Base-by-base conservation (phyloP, 2,329 filamentous ascomycete species). In the Ophiostoma australiae region DNA sequence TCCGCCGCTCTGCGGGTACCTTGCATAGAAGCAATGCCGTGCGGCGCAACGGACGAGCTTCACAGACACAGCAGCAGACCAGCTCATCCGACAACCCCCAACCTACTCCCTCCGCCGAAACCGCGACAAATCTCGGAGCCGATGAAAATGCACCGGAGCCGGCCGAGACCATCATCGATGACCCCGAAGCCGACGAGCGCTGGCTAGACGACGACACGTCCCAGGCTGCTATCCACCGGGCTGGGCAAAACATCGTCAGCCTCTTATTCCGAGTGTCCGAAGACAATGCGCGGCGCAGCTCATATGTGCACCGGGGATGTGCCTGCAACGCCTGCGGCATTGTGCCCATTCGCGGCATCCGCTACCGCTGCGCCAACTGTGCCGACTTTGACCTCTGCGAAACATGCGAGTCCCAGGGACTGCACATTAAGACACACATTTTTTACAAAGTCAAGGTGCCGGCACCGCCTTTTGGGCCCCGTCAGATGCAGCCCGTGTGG, bases 381-480 rank as follows among this genome's bases (percentile, higher is more conserved):
- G 72, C 92, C 74, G 94, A 99, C 80, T 98, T 93, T 78, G 95
- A 99, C 78, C 87, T 99, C 1, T 99, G 95, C 82, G 93, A 97
- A 78, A 90, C 90, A 8, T 99, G 95, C 81, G 94, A 99, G 81
- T 87, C 91, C 5, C 87, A 89, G 75, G 87, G 87, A 31, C 81
- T 90, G 1, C 94, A 97, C 78, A 89, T 87, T 77, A 96, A 94
- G 79, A 97, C 93, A 1, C 95, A 99, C 80, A 87, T 98, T 66
- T 98, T 99, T 80, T 97, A 96, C 84, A 98, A 98, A 80, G 91
- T 99, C 77, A 90, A 90, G 70, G 90, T 98, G 13, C 95, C 95
- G 0, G 91, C 93, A 0, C 93, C 94, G 0, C 91, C 93, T 39
- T 89, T 97, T 71, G 91, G 91, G 3, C 90, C 91, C 1, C 88